Evolutionary conservation across 176 grass and related monocot species (phyloP).

Genomic region (Stipa capillata): DNA sequence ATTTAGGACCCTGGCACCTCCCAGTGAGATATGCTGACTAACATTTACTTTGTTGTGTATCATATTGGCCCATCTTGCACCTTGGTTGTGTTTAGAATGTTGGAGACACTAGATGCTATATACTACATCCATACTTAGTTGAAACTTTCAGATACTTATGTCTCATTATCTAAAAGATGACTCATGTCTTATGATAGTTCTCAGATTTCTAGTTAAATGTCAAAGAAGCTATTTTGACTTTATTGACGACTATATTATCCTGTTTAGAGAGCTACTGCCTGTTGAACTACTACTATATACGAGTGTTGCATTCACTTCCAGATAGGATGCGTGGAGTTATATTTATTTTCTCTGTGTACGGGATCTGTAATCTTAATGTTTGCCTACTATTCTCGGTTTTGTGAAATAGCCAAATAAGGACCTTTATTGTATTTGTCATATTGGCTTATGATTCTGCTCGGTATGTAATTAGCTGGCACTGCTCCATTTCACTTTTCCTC

Average conservation of each 20-base stretch:
- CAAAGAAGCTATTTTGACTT: too few species aligned
- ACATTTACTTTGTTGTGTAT: constrained; percentile 36
- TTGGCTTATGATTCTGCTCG: too few species aligned
- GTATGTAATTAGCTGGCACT: too few species aligned
- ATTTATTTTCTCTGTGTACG: neutral
- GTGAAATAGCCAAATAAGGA: too few species aligned
- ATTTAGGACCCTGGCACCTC: constrained; percentile 4
- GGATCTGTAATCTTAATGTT: neutral
- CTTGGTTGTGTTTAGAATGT: constrained; percentile 8
- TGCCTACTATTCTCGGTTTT: neutral
- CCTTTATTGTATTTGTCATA: neutral
- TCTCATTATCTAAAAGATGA: too few species aligned
- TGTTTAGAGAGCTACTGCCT: neutral
- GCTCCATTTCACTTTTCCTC: too few species aligned
- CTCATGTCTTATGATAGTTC: neutral
- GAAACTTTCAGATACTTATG: neutral
- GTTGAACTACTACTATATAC: neutral
- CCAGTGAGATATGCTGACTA: constrained; percentile 6
- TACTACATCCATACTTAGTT: neutral
- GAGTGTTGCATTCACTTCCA: neutral
- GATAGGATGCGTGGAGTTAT: neutral
- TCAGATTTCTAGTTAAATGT: neutral
- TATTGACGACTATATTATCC: neutral
- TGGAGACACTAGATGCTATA: neutral
- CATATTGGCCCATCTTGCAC: too few species aligned